Conservation (phyloP, 805 yeast species). For the Myxozyma neotropica region DNA sequence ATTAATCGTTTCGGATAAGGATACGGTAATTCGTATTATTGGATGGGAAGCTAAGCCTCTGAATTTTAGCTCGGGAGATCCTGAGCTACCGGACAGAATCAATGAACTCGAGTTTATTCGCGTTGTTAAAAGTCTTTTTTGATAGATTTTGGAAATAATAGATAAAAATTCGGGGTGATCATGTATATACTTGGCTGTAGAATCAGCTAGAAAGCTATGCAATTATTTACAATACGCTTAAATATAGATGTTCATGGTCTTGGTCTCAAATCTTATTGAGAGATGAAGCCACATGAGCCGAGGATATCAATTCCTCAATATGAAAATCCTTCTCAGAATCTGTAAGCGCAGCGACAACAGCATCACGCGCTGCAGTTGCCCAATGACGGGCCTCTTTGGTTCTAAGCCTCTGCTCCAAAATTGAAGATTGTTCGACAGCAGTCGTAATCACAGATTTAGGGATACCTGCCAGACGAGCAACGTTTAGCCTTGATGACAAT, state of each 20-base stretch:
- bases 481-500: conserved; percentile 53
- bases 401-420: conserved; percentile 5
- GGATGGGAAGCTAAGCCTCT: conserved; percentile 45
- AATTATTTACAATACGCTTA: too few species aligned
- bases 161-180: neutral
- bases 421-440: conserved; percentile 28
- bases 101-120: conserved; percentile 22
- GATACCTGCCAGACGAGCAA: conserved; percentile 74
- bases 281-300: too few species aligned
- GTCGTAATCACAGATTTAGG: conserved; percentile 26
- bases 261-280: too few species aligned
- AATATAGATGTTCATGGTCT: too few species aligned
- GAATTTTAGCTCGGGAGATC: conserved; percentile 55
- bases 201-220: too few species aligned
- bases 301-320: conserved; percentile 1
- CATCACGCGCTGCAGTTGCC: conserved; percentile 15
- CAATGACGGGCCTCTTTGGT: neutral
- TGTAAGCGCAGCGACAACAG: neutral
- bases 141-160: neutral
- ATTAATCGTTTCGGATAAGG: conserved; percentile 40
- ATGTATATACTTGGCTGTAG: too few species aligned
- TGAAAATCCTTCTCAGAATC: neutral
- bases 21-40: conserved; percentile 40
- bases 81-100: conserved; percentile 4
- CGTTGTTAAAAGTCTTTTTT: conserved; percentile 1